phyloP scores from a whole-genome alignment of 805 yeast genomes.

The Kodamaea nitidulidarum region DNA sequence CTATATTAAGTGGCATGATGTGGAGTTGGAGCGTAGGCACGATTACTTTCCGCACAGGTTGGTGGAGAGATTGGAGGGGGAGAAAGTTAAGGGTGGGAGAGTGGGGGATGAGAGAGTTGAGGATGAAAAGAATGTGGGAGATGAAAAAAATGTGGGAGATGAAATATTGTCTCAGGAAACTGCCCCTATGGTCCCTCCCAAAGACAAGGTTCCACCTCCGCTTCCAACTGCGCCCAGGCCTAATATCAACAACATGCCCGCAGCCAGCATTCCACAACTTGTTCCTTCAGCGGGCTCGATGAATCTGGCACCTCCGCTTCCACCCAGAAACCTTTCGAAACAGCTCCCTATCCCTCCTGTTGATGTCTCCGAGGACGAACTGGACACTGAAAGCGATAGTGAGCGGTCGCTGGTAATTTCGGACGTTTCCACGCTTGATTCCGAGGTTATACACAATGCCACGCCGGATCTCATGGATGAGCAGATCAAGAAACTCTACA shows the following conservation, averaged over 20 bases:
- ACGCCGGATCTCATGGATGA: constrained; percentile 17
- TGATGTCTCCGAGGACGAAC: constrained; percentile 7
- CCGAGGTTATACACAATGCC: constrained; percentile 15
- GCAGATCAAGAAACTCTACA: constrained; percentile 26
- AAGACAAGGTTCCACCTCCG: constrained; percentile 2
- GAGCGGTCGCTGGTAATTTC: constrained; percentile 13
- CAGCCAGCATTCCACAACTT: no score
- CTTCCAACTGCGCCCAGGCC: constrained; percentile 2
- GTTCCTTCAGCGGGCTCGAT: no score
- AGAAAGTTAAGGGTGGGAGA: background rate
- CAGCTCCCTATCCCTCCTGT: constrained; percentile 6
- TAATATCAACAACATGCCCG: no score
- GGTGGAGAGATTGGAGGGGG: constrained; percentile 7
- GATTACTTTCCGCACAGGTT: constrained; percentile 26
- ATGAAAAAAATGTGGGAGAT: background rate
- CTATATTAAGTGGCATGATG: constrained; percentile 25
- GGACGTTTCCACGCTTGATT: constrained; percentile 10
- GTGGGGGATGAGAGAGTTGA: background rate
- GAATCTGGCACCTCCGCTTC: no score
- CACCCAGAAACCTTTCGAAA: no score
- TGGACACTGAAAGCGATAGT: constrained; percentile 7
- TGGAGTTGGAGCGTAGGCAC: constrained; percentile 21
- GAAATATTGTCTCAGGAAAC: no score
- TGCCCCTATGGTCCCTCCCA: background rate
- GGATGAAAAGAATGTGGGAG: background rate